A percentile compares a stretch with the other conserved stretches of the same genome.
Evolutionary conservation across 2,329 filamentous ascomycete species (phyloP).

Genomic region (Phaeosphaeriaceae sp.): DNA sequence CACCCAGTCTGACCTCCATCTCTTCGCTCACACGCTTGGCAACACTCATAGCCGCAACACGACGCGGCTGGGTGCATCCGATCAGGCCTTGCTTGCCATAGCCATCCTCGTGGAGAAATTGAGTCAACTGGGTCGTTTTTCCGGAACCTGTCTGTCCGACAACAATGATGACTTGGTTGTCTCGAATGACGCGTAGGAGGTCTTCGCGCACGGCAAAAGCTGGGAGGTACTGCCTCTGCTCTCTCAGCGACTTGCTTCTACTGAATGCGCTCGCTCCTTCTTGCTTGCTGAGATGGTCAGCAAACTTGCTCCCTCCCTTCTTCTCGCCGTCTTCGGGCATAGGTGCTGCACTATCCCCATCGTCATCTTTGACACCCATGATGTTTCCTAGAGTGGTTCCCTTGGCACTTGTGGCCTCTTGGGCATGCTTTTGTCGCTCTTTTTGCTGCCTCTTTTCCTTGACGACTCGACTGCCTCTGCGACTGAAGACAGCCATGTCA

Average conservation of each 20-base stretch:
- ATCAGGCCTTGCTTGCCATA: constrained; percentile 90
- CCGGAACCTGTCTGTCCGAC: constrained; percentile 97
- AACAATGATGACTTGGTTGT: constrained; percentile 97
- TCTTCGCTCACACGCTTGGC: constrained; percentile 98
- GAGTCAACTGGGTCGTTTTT: constrained; percentile 96
- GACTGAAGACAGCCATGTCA: constrained; percentile 97
- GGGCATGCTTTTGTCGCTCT: constrained; percentile 90
- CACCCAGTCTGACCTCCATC: constrained; percentile 92
- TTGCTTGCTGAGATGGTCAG: constrained; percentile 85
- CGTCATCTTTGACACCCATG: constrained; percentile 93
- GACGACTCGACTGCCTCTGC: constrained; percentile 92
- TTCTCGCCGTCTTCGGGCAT: constrained; percentile 74
- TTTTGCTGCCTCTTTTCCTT: constrained; percentile 89
- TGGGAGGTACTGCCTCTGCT: constrained; percentile 91
- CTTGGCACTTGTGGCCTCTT: constrained; percentile 90
- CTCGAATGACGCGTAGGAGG: constrained; percentile 85
- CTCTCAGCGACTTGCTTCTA: constrained; percentile 84
- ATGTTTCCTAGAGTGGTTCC: constrained; percentile 93
- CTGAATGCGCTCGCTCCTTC: constrained; percentile 89
- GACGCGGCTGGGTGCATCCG: constrained; percentile 92
- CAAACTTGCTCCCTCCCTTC: constrained; percentile 77
- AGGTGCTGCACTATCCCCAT: constrained; percentile 83
- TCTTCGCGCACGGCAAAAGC: constrained; percentile 97
- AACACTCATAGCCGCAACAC: constrained; percentile 98
- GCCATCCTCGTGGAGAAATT: constrained; percentile 94